Evolutionary conservation across 1,139 yeast genomes (phyloP).

Genomic region (Debaryomycetaceae sp.): DNA sequence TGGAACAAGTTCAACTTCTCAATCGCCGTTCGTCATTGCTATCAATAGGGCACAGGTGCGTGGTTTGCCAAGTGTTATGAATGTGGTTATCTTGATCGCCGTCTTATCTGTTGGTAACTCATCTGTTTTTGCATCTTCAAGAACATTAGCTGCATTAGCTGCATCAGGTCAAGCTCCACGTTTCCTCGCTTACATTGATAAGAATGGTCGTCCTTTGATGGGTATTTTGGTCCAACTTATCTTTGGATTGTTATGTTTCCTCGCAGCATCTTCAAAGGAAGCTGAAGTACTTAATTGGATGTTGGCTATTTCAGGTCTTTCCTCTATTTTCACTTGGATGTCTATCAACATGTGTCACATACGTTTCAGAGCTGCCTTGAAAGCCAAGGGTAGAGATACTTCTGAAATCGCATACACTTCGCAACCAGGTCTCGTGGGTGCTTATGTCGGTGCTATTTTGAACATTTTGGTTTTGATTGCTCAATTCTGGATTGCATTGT

Average conservation of each 20-base stretch:
- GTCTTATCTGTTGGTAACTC: slow-evolving; percentile 50
- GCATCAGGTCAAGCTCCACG: slow-evolving; percentile 80
- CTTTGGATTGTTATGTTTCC: slow-evolving; percentile 67
- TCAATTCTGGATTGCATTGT: slow-evolving; percentile 77
- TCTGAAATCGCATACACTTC: slow-evolving; percentile 69
- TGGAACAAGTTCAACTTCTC: slow-evolving; percentile 36
- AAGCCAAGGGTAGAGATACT: slow-evolving; percentile 57
- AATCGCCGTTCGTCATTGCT: slow-evolving; percentile 47
- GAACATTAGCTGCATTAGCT: slow-evolving; percentile 79
- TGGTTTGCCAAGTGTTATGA: slow-evolving; percentile 47
- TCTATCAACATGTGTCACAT: slow-evolving; percentile 74
- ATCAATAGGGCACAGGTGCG: slow-evolving; percentile 39
- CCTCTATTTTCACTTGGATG: slow-evolving; percentile 83
- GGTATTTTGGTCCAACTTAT: slow-evolving; percentile 56
- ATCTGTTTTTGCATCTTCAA: slow-evolving; percentile 70
- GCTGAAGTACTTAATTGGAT: slow-evolving; percentile 76
- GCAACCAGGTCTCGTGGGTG: slow-evolving; percentile 68
- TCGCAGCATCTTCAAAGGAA: slow-evolving; percentile 66
- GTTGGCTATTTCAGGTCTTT: slow-evolving; percentile 77
- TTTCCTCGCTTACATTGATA: slow-evolving; percentile 69
- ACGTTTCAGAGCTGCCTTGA: slow-evolving; percentile 74
- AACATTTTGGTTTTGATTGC: slow-evolving; percentile 67
- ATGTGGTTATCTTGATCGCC: slow-evolving; percentile 44
- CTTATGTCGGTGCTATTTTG: slow-evolving; percentile 58
- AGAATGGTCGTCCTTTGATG: slow-evolving; percentile 67